Percentiles rank a stretch among this genome's conserved stretches.
Conservation (phyloP, 2,329 filamentous ascomycete species). For the Trichoderma sp. region DNA sequence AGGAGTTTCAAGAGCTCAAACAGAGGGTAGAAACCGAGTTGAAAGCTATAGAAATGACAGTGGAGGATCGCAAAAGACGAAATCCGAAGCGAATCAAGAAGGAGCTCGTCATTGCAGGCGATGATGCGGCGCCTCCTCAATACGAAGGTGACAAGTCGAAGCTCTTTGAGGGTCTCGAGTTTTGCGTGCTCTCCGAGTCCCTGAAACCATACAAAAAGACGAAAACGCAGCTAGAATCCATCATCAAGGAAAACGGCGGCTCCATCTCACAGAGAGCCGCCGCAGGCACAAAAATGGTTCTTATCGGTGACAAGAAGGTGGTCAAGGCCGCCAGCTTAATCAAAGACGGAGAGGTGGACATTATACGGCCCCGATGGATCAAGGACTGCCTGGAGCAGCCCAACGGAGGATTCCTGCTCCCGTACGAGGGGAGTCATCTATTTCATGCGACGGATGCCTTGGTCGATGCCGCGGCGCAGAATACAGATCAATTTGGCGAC, state of each 20-base stretch:
- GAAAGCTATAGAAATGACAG: conserved; percentile 72
- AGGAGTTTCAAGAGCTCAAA: conserved; percentile 74
- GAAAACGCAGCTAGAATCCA: conserved; percentile 74
- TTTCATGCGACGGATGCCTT: conserved; percentile 64
- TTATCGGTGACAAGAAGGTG: conserved; percentile 75
- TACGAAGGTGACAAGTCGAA: conserved; percentile 59
- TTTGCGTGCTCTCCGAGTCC: conserved; percentile 81
- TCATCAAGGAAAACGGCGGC: conserved; percentile 83
- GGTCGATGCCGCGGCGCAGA: conserved; percentile 53
- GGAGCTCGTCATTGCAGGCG: conserved; percentile 70
- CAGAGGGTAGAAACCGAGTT: conserved; percentile 66
- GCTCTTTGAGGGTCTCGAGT: conserved; percentile 73
- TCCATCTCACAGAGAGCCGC: conserved; percentile 71
- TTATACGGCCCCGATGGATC: conserved; percentile 80
- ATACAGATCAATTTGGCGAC: conserved; percentile 76
- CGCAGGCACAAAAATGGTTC: conserved; percentile 60
- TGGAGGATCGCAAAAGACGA: conserved; percentile 63
- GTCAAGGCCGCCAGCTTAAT: conserved; percentile 83
- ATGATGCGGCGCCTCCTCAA: conserved; percentile 43
- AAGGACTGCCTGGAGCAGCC: conserved; percentile 70
- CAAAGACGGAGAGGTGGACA: conserved; percentile 66
- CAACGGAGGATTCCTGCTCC: conserved; percentile 61
- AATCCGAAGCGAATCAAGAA: conserved; percentile 62
- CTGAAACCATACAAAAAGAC: conserved; percentile 66
- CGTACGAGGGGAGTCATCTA: conserved; percentile 63